Percentiles rank a stretch among this genome's conserved stretches.
These are phyloP conservation scores for Capsicum chinense DNA, from an alignment of 257 asterid species.

Conservation along the genomic window DNA sequence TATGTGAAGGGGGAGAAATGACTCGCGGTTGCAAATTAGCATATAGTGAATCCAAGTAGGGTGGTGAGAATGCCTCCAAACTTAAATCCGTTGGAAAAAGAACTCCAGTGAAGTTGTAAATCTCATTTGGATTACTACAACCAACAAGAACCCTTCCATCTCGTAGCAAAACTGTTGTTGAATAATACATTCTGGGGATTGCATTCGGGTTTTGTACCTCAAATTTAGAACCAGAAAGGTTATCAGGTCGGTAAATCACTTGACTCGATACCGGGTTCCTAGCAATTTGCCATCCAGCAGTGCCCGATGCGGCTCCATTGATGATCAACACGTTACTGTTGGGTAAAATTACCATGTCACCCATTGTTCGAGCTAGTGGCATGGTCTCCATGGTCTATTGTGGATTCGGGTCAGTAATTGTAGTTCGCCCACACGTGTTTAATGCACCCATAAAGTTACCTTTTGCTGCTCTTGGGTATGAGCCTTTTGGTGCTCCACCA, in stretches of 20 bases:
- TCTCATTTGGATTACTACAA: slow-evolving; percentile 47
- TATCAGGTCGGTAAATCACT: slow-evolving; percentile 41
- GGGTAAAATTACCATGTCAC: slow-evolving; percentile 58
- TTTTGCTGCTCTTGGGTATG: slow-evolving; percentile 23
- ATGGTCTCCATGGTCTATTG: slow-evolving; percentile 56
- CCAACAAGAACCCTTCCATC: slow-evolving; percentile 54
- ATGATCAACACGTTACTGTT: slow-evolving; percentile 47
- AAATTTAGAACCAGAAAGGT: slow-evolving; percentile 28
- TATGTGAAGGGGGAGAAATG: slow-evolving; percentile 26
- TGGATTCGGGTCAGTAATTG: slow-evolving; percentile 45
- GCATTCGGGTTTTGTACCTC: slow-evolving; percentile 35
- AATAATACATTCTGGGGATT: slow-evolving; percentile 52
- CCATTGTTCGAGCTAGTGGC: slow-evolving; percentile 54
- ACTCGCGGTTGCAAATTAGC: slow-evolving; percentile 35
- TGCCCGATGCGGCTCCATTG: slow-evolving; percentile 48
- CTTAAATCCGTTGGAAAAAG: slow-evolving; percentile 46
- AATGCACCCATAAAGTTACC: slow-evolving; percentile 42
- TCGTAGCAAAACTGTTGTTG: slow-evolving; percentile 40
- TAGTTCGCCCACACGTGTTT: slow-evolving; percentile 48
- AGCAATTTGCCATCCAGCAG: slow-evolving; percentile 45
- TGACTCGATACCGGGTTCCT: slow-evolving; percentile 44
- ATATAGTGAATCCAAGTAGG: slow-evolving; percentile 31
- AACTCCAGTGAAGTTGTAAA: slow-evolving; percentile 27
- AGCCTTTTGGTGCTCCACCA: slow-evolving; percentile 57
- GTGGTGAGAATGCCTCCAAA: slow-evolving; percentile 44